Percentiles rank a stretch among this genome's conserved stretches.
Evolutionary conservation across 2,329 filamentous ascomycete genomes (phyloP).

Genomic region (Penicillium paneum): DNA sequence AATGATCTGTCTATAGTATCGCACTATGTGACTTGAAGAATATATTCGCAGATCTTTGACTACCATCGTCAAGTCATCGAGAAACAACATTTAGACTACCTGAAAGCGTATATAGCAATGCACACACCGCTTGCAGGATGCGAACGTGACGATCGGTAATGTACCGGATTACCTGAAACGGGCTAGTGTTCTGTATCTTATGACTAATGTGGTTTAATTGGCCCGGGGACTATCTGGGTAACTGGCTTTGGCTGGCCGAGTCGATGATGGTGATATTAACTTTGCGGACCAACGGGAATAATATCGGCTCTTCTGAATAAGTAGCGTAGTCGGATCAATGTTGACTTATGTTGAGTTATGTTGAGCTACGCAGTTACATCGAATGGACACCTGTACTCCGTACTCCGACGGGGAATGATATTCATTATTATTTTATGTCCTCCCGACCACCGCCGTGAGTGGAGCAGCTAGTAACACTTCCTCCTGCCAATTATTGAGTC

Average conservation of each 20-base stretch:
- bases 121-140: slow-evolving; percentile 23
- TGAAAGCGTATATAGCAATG: not conserved
- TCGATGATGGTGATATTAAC: slow-evolving; percentile 7
- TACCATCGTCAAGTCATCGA: not conserved
- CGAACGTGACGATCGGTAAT: slow-evolving; percentile 20
- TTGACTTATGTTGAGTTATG: not conserved
- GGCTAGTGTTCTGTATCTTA: slow-evolving; percentile 11
- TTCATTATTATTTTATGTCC: slow-evolving; percentile 6
- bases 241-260: not conserved
- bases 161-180: slow-evolving; percentile 15
- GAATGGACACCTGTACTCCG: not conserved
- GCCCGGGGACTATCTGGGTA: not conserved
- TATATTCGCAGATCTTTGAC: not conserved
- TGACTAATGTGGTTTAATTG: slow-evolving; percentile 8
- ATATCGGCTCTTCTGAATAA: not conserved
- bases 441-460: slow-evolving; percentile 1
- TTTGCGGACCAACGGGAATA: not conserved
- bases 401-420: slow-evolving; percentile 4
- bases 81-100: not conserved
- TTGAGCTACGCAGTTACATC: not conserved
- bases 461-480: slow-evolving; percentile 3
- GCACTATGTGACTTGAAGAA: not conserved
- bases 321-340: not conserved
- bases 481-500: slow-evolving; percentile 1
- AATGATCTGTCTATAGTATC: not conserved